These are phyloP conservation scores for Aspergillus novoparasiticus DNA, from an alignment of 2,329 filamentous ascomycete species.

Conservation along the genomic window DNA sequence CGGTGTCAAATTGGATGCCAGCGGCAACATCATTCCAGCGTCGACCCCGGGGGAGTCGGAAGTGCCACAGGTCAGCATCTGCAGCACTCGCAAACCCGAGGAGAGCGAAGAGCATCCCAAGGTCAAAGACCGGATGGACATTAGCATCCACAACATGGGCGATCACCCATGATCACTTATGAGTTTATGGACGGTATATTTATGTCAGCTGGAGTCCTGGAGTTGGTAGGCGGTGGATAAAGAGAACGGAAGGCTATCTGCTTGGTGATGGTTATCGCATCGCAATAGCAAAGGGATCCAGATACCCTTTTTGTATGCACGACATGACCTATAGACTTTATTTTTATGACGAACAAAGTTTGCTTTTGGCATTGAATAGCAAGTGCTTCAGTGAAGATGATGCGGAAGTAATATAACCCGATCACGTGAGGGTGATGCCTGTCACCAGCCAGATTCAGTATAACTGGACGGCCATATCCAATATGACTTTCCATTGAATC, in stretches of 20 bases:
- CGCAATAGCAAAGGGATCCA: constrained; percentile 10
- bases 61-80: constrained; percentile 27
- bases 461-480: not conserved
- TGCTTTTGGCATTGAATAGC: not conserved
- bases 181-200: constrained; percentile 16
- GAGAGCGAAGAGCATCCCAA: constrained; percentile 41
- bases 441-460: not conserved
- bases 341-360: constrained; percentile 1
- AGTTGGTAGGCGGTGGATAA: constrained; percentile 24
- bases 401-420: not conserved
- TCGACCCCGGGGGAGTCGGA: constrained; percentile 23
- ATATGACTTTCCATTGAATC: not conserved
- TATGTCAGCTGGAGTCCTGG: constrained; percentile 21
- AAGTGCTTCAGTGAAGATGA: not conserved
- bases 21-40: constrained; percentile 61
- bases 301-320: constrained; percentile 12
- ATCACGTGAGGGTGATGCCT: not conserved
- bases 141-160: constrained; percentile 61
- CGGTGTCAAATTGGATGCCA: constrained; percentile 59
- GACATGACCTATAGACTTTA: constrained; percentile 4
- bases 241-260: constrained; percentile 18
- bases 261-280: constrained; percentile 19
- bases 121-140: constrained; percentile 58
- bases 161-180: constrained; percentile 43
- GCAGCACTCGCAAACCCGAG: constrained; percentile 24